Percentiles rank a stretch among this genome's conserved stretches.
Evolutionary conservation across 441 rosid species (phyloP).

Genomic region (Pelargonium fulgidum): DNA sequence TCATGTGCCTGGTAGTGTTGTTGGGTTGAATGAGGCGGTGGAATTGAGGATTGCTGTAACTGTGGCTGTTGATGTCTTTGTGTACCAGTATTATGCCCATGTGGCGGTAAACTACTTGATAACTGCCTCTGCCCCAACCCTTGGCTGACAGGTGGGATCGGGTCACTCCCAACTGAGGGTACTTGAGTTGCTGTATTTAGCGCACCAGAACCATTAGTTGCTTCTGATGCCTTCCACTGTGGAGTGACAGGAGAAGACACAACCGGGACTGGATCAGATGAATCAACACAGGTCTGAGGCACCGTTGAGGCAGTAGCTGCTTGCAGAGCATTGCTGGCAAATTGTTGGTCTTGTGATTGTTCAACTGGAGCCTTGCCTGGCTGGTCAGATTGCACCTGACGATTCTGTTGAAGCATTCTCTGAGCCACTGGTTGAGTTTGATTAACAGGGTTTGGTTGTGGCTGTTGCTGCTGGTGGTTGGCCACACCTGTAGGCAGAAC

Average conservation of each 20-base stretch:
- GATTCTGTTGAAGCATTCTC: conserved; percentile 61
- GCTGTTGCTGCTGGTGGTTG: conserved; percentile 52
- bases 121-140: conserved; percentile 54
- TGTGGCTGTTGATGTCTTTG: conserved; percentile 49
- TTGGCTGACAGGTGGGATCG: conserved; percentile 41
- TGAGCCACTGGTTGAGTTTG: conserved; percentile 48
- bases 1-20: conserved; percentile 6
- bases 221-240: conserved; percentile 56
- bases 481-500: conserved; percentile 40
- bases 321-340: conserved; percentile 36
- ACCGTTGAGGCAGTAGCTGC: conserved; percentile 30
- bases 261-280: conserved; percentile 30
- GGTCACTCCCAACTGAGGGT: conserved; percentile 43
- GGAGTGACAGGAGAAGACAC: conserved; percentile 36
- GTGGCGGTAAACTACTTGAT: conserved; percentile 49
- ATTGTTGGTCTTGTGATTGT: conserved; percentile 39
- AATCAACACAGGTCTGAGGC: conserved; percentile 47
- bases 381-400: conserved; percentile 41
- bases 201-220: conserved; percentile 25
- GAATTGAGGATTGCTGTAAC: conserved; percentile 35
- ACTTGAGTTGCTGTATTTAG: conserved; percentile 39
- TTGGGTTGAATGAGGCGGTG: conserved; percentile 36
- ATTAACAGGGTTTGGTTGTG: conserved; percentile 59
- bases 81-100: conserved; percentile 36
- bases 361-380: conserved; percentile 56